Base-by-base conservation (phyloP, 164 flowering plant species). In the Santalum album region DNA sequence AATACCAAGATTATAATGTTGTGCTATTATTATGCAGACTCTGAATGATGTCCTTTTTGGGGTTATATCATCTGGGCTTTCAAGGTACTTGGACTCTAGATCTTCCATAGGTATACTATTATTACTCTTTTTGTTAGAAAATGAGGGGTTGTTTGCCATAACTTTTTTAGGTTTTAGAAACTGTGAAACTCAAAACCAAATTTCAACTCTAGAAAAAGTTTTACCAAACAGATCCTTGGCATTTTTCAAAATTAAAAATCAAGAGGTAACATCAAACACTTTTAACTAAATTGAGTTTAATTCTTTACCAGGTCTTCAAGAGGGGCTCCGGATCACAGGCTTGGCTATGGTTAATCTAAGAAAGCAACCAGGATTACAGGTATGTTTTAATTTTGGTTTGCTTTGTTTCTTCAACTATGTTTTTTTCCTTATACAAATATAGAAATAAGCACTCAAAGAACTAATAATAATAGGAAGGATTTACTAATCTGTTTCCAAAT, bases 11-110 rank as follows among this genome's bases (percentile, higher is more conserved):
- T 11, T 38, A 10, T 38, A 9, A 38, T 38, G 7, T 3, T 32
- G 35, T 32, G 11, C 11, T 32, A 32, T 32, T 32, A 32, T 32
- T 32, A 11, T 71, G 69, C 90, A 89, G 91, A 90, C 95, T 7
- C 72, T 86, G 15, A 90, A 90, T 55, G 97, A 90, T 57, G 95
- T 86, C 68, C 84, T 90, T 22, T 75, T 86, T 21, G 90, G 84
- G 49, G 66, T 84, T 10, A 65, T 90, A 51, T 75, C 91, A 45
- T 53, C 56, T 7, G 97, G 95, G 44, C 57, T 90, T 11, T 70
- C 87, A 12, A 71, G 68, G 67, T 90, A 86, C 62, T 55, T 86
- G 65, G 80, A 77, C 46, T 35, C 56, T 17, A 64, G 64, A 48
- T 57, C 81, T 20, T 52, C 80, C 14, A 64, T 67, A 3, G 73